Percentiles rank a stretch among this genome's conserved stretches.
Conservation (phyloP, 2,329 filamentous ascomycete genomes). For the Aspergillus piperis region DNA sequence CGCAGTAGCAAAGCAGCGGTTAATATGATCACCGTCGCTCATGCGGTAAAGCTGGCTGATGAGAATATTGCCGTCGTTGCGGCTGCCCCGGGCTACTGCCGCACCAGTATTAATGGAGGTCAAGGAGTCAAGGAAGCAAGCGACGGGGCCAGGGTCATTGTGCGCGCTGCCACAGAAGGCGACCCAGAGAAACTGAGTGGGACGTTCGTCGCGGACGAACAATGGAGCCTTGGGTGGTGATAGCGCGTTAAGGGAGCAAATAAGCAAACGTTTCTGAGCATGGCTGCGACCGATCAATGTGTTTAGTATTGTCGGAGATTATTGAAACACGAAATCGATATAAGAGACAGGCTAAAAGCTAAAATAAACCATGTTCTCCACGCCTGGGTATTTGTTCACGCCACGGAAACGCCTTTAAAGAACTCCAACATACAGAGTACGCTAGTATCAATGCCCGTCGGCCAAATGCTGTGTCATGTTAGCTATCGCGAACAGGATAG, state of each 20-base stretch:
- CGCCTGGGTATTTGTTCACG: constrained; percentile 20
- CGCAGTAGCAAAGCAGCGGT: constrained; percentile 7
- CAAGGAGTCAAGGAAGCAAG: constrained; percentile 3
- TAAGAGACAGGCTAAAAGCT: constrained; percentile 10
- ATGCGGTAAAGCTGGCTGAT: background rate
- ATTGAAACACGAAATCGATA: background rate
- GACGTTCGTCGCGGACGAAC: background rate
- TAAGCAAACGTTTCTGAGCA: background rate
- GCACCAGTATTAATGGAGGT: background rate
- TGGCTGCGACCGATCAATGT: background rate
- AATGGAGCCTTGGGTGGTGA: background rate
- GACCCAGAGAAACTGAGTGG: background rate
- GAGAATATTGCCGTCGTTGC: constrained; percentile 2
- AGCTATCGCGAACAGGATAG: background rate
- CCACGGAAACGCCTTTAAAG: constrained; percentile 14
- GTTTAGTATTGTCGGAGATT: background rate
- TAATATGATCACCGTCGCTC: constrained; percentile 4
- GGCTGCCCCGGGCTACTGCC: constrained; percentile 8
- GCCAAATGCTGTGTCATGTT: constrained; percentile 40
- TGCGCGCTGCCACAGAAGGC: background rate
- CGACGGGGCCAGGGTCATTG: background rate
- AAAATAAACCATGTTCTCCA: constrained; percentile 14
- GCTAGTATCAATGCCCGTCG: constrained; percentile 34
- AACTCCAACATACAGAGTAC: constrained; percentile 13
- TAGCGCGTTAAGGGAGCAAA: background rate